Evolutionary conservation across 2,329 filamentous ascomycete species (phyloP).

Genomic region (Trichoderma sp.): DNA sequence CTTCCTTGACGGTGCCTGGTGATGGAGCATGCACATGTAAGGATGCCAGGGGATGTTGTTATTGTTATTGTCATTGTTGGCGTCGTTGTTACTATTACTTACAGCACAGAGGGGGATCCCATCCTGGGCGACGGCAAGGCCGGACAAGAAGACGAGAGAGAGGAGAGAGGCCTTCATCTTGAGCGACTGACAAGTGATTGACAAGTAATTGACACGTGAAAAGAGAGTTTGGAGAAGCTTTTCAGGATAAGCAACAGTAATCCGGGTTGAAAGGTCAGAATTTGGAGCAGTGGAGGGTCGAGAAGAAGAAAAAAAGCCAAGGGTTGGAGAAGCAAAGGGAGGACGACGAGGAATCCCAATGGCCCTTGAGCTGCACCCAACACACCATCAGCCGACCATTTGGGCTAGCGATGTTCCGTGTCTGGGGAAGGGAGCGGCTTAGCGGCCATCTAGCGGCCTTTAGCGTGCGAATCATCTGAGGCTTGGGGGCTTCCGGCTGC

Average conservation of each 20-base stretch:
- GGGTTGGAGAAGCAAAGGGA: not conserved
- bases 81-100: too few relatives aligned
- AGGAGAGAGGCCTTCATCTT: constrained; percentile 38
- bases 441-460: not conserved
- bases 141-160: constrained; percentile 31
- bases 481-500: not conserved
- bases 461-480: not conserved
- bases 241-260: not conserved
- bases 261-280: not conserved
- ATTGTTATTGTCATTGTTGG: not conserved
- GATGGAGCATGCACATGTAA: not conserved
- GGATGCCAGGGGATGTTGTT: not conserved
- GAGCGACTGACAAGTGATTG: constrained; percentile 13
- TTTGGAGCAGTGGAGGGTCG: not conserved
- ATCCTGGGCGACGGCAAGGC: constrained; percentile 36
- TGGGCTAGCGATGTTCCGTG: not conserved
- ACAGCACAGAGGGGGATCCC: constrained; percentile 40
- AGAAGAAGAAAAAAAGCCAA: not conserved
- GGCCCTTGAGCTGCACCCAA: not conserved
- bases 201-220: not conserved
- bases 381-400: constrained; percentile 4
- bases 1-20: not conserved
- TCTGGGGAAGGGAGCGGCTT: not conserved
- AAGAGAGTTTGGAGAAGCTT: not conserved
- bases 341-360: not conserved